Evolutionary conservation across 148 eudicot species (phyloP), one percentile per base, ranked within the genome.

Genomic region (Diospyros lotus): DNA sequence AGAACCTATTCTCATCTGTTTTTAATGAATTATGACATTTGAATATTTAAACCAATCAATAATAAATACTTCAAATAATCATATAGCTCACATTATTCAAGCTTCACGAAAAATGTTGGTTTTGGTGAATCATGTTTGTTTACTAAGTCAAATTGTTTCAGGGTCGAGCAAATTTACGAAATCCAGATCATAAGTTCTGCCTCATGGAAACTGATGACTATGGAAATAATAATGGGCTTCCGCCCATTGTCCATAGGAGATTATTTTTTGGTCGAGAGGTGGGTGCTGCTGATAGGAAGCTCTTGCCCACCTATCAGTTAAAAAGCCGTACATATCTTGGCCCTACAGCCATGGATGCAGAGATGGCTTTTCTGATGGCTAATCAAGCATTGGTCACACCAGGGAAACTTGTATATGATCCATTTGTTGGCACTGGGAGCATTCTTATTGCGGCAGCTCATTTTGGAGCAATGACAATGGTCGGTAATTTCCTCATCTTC

Each of bases 381-480:
- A 96, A 96, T 65, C 99, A 93, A 77, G 99, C 97, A 56, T 88
- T 89, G 70, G 96, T 86, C 76, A 79, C 87, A 74, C 84, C 94
- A 28, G 99, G 99, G 55, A 96, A 91, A 82, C 89, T 96, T 73
- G 90, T 93, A 4, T 93, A 83, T 82, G 99, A 96, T 75, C 98
- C 99, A 63, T 96, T 96, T 89, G 99, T 96, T 69, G 99, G 99
- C 66, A 93, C 98, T 9, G 99, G 99, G 78, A 96, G 99, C 81
- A 82, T 96, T 82, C 87, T 96, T 58, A 80, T 96, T 66, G 94
- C 87, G 58, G 98, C 98, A 54, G 91, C 98, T 61, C 98, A 90
- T 88, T 96, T 83, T 86, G 99, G 98, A 63, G 96, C 98, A 60
- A 89, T 93, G 99, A 96, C 99, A 72, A 93, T 96, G 99, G 99